phyloP scores from a whole-genome alignment of 1,139 yeast species.

The Hanseniaspora gamundiae region DNA sequence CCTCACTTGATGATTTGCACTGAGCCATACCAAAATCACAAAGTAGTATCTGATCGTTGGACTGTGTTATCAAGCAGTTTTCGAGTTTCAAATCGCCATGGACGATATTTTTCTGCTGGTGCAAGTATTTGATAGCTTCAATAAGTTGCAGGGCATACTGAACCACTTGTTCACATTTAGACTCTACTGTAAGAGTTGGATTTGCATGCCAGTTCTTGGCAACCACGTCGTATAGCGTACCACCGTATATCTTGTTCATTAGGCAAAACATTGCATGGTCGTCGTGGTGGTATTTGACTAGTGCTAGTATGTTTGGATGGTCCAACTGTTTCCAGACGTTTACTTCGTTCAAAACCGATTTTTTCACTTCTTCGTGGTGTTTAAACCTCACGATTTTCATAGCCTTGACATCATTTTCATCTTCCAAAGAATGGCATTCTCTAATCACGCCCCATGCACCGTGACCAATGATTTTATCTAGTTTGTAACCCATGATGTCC shows the following conservation, averaged over 20 bases:
- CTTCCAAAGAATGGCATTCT: conserved; percentile 40
- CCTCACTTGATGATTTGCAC: neutral
- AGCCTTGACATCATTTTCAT: conserved; percentile 43
- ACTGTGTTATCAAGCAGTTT: conserved; percentile 52
- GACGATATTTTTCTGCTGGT: conserved; percentile 47
- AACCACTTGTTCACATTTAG: conserved; percentile 30
- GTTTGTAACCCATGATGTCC: conserved; percentile 41
- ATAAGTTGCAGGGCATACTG: conserved; percentile 35
- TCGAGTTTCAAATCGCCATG: conserved; percentile 89
- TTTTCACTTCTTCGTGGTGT: conserved; percentile 30
- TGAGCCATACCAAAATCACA: conserved; percentile 81
- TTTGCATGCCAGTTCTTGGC: conserved; percentile 49
- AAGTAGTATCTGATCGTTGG: conserved; percentile 31
- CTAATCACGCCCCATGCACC: conserved; percentile 93
- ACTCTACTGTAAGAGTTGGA: conserved; percentile 15
- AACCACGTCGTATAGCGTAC: conserved; percentile 72
- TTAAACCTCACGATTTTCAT: conserved; percentile 61
- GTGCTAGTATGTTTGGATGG: conserved; percentile 53
- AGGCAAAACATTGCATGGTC: conserved; percentile 57
- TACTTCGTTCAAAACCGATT: conserved; percentile 59
- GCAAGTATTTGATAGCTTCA: conserved; percentile 59
- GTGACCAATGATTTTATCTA: conserved; percentile 73
- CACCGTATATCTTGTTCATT: conserved; percentile 61
- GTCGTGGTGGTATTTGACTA: conserved; percentile 45
- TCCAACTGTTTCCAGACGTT: conserved; percentile 58